Percentiles rank a stretch among this genome's conserved stretches.
phyloP scores from a whole-genome alignment of 208 protist species.

The Leishmania turanica region DNA sequence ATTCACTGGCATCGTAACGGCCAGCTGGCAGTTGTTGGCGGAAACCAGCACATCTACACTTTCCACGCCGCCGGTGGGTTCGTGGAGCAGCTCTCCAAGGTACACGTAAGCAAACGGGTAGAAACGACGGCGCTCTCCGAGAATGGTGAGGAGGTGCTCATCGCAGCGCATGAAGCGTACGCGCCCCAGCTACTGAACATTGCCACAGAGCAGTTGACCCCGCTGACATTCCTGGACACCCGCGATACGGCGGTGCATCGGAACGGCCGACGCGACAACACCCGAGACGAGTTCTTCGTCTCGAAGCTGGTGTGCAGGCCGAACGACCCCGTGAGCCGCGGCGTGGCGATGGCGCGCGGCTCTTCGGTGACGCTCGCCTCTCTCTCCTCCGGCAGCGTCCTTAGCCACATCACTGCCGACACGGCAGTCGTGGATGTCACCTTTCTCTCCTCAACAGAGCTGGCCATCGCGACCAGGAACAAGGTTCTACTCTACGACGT shows the following conservation, averaged over 20 bases:
- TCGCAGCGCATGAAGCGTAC: slow-evolving; percentile 64
- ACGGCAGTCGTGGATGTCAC: slow-evolving; percentile 48
- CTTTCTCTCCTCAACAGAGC: slow-evolving; percentile 58
- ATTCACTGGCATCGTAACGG: slow-evolving; percentile 88
- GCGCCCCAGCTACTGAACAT: slow-evolving; percentile 61
- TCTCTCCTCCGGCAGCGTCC: slow-evolving; percentile 68
- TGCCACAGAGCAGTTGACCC: slow-evolving; percentile 59
- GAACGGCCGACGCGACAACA: slow-evolving; percentile 66
- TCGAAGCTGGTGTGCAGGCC: slow-evolving; percentile 36
- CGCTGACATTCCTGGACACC: slow-evolving; percentile 72
- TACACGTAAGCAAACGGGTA: slow-evolving; percentile 49
- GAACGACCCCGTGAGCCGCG: slow-evolving; percentile 16
- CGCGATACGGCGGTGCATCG: slow-evolving; percentile 67
- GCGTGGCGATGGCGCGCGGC: slow-evolving; percentile 60
- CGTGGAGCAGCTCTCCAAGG: slow-evolving; percentile 79
- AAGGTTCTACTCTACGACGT: slow-evolving; percentile 80
- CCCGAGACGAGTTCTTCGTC: slow-evolving; percentile 65
- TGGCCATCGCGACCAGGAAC: slow-evolving; percentile 66
- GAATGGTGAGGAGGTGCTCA: slow-evolving; percentile 73
- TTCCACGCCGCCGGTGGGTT: slow-evolving; percentile 85
- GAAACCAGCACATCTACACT: slow-evolving; percentile 78
- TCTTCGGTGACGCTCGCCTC: slow-evolving; percentile 66
- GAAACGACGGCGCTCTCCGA: slow-evolving; percentile 61
- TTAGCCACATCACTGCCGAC: slow-evolving; percentile 50
- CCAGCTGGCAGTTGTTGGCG: slow-evolving; percentile 74